Evolutionary conservation across 768 basidiomycete species (phyloP).

Genomic region (Leccinellum albellum): DNA sequence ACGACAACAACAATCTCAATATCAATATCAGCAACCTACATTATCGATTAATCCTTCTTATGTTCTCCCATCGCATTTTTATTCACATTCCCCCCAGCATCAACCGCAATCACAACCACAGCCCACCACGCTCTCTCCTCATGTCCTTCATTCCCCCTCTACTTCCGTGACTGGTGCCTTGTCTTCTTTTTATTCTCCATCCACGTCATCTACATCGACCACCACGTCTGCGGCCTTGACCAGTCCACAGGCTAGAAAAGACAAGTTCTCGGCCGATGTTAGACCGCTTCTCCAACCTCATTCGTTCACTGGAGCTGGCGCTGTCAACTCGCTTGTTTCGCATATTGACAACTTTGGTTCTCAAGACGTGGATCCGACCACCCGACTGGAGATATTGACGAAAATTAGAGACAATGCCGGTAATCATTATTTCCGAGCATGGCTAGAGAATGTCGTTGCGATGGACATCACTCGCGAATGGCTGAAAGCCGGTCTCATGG

Average conservation of each 20-base stretch:
- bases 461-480: slow-evolving; percentile 80
- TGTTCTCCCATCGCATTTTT: slow-evolving; percentile 37
- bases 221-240: slow-evolving; percentile 29
- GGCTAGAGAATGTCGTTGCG: slow-evolving; percentile 72
- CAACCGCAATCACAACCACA: slow-evolving; percentile 31
- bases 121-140: slow-evolving; percentile 67
- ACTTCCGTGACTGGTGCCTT: slow-evolving; percentile 30
- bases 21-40: slow-evolving; percentile 39
- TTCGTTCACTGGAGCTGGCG: slow-evolving; percentile 64
- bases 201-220: slow-evolving; percentile 29
- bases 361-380: slow-evolving; percentile 58
- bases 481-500: slow-evolving; percentile 66
- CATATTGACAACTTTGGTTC: slow-evolving; percentile 58
- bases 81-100: slow-evolving; percentile 32
- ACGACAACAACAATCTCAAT: slow-evolving; percentile 35
- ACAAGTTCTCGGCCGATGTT: slow-evolving; percentile 49
- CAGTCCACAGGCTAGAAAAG: slow-evolving; percentile 52
- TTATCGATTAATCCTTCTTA: slow-evolving; percentile 43
- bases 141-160: slow-evolving; percentile 60
- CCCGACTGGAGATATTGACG: slow-evolving; percentile 71
- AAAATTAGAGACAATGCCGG: slow-evolving; percentile 81
- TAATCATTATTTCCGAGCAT: slow-evolving; percentile 84
- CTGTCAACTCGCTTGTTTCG: slow-evolving; percentile 59
- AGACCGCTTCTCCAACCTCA: slow-evolving; percentile 54
- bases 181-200: slow-evolving; percentile 39